Evolutionary conservation across 768 basidiomycete species (phyloP).

Genomic region (Macrocybe gigantea): DNA sequence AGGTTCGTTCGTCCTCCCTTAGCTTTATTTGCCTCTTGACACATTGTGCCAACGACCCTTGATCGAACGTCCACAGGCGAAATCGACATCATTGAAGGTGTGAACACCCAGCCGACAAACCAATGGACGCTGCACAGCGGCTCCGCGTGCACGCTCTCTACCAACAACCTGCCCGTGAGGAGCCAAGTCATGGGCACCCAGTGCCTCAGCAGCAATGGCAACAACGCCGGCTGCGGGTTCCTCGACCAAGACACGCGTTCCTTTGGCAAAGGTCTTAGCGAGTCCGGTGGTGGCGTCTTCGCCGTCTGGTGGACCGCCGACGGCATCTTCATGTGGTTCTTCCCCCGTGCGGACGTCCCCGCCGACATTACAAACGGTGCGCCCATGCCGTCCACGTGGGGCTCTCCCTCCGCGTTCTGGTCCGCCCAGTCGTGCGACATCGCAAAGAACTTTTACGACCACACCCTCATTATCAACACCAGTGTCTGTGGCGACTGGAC

Average conservation of each 20-base stretch:
- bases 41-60: not conserved
- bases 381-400: constrained; percentile 48
- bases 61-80: constrained; percentile 32
- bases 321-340: constrained; percentile 57
- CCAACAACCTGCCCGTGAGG: constrained; percentile 17
- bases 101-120: constrained; percentile 52
- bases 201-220: constrained; percentile 32
- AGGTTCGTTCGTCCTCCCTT: constrained; percentile 21
- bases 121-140: constrained; percentile 64
- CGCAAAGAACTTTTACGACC: constrained; percentile 41
- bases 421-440: constrained; percentile 45
- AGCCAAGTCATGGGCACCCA: constrained; percentile 21
- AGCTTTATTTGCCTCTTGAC: not conserved
- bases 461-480: constrained; percentile 42
- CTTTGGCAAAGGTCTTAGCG: constrained; percentile 41
- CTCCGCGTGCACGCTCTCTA: constrained; percentile 29
- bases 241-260: constrained; percentile 29
- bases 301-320: constrained; percentile 45
- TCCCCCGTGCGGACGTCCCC: constrained; percentile 46
- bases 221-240: constrained; percentile 48
- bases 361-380: constrained; percentile 38
- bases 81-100: constrained; percentile 73
- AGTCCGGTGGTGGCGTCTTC: constrained; percentile 43
- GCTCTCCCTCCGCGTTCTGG: constrained; percentile 46
- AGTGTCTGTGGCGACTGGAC: constrained; percentile 45